Percentiles rank a stretch among this genome's conserved stretches.
phyloP scores from a whole-genome alignment of 2,329 filamentous ascomycete species.

The Stylonectria norvegica region DNA sequence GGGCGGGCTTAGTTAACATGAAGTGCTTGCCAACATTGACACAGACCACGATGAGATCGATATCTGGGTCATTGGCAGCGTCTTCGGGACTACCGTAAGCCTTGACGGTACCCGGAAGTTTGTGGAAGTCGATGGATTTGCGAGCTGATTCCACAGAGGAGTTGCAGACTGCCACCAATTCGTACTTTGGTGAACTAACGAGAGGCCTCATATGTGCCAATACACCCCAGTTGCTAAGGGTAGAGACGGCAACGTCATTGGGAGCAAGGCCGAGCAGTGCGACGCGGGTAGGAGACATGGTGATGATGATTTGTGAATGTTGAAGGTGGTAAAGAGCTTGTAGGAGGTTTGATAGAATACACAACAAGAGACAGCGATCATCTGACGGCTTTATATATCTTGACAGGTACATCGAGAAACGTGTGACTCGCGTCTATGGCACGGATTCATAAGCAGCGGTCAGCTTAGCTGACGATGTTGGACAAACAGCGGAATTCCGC shows the following conservation, averaged over 20 bases:
- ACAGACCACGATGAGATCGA: slow-evolving; percentile 50
- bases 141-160: slow-evolving; percentile 40
- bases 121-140: slow-evolving; percentile 40
- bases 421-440: too few relatives aligned
- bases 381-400: too few relatives aligned
- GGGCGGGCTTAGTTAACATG: slow-evolving; percentile 37
- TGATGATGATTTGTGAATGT: background rate
- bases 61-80: slow-evolving; percentile 43
- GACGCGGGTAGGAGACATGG: slow-evolving; percentile 14
- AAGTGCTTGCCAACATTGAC: slow-evolving; percentile 50
- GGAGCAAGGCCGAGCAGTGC: slow-evolving; percentile 19
- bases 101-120: slow-evolving; percentile 36
- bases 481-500: too few relatives aligned
- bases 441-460: too few relatives aligned
- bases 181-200: slow-evolving; percentile 37
- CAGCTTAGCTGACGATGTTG: too few relatives aligned
- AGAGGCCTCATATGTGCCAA: slow-evolving; percentile 48
- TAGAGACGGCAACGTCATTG: background rate
- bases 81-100: slow-evolving; percentile 45
- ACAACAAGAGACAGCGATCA: too few relatives aligned
- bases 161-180: slow-evolving; percentile 49
- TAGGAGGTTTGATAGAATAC: too few relatives aligned
- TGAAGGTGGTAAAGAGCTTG: too few relatives aligned
- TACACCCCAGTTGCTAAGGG: slow-evolving; percentile 44
- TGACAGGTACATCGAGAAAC: too few relatives aligned